phyloP scores from a whole-genome alignment of 345 rosid species.

The Hibiscus syriacus region DNA sequence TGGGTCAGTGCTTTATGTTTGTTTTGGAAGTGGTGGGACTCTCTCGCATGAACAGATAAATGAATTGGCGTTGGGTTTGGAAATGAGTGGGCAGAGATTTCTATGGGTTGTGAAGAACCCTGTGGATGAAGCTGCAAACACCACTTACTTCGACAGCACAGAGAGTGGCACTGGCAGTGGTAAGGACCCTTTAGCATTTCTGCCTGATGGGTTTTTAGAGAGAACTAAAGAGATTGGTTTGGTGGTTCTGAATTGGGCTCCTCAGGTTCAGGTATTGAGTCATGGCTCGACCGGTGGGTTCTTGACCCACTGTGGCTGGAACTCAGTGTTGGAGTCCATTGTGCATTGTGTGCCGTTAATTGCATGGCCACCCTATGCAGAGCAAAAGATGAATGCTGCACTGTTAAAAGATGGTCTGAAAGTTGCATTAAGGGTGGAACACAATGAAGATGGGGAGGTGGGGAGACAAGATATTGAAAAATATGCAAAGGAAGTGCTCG shows the following conservation, averaged over 20 bases:
- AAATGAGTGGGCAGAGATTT: constrained; percentile 30
- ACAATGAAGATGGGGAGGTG: constrained; percentile 17
- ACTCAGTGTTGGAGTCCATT: constrained; percentile 26
- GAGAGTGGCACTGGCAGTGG: not conserved
- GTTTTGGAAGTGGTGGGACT: constrained; percentile 42
- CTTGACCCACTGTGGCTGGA: constrained; percentile 37
- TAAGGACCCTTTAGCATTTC: constrained; percentile 14
- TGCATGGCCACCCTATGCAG: constrained; percentile 38
- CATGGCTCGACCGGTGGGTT: constrained; percentile 35
- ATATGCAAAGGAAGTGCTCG: constrained; percentile 13
- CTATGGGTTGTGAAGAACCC: constrained; percentile 32
- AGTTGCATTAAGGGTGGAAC: constrained; percentile 21
- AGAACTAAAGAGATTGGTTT: constrained; percentile 25
- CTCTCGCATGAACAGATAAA: constrained; percentile 19
- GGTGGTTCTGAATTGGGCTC: constrained; percentile 30
- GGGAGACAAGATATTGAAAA: constrained; percentile 22
- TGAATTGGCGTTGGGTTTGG: constrained; percentile 31
- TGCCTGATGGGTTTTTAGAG: constrained; percentile 32
- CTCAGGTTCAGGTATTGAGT: constrained; percentile 25
- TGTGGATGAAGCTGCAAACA: constrained; percentile 12
- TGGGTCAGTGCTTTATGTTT: constrained; percentile 23
- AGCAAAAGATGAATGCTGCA: constrained; percentile 30
- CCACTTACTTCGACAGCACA: constrained; percentile 8
- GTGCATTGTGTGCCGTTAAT: constrained; percentile 33
- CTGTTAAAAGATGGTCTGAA: constrained; percentile 22